These are phyloP conservation scores for Poa annua DNA, from an alignment of 176 grass and related monocot genomes.

Conservation along the genomic window DNA sequence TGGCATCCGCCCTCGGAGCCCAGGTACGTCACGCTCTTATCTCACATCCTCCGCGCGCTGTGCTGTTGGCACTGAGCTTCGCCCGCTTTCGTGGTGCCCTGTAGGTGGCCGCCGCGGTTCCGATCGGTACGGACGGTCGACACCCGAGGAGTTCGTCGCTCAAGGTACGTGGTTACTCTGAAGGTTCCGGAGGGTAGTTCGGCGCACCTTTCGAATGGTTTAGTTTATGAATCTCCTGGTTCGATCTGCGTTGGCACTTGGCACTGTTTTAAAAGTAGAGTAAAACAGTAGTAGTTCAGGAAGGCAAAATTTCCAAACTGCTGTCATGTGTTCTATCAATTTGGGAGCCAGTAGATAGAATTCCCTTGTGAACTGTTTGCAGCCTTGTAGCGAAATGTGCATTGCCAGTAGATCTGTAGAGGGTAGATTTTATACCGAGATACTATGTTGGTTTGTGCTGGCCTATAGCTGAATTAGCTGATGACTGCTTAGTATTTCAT, in stretches of 20 bases:
- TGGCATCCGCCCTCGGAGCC: slow-evolving; percentile 40
- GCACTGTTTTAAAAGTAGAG: slow-evolving; percentile 33
- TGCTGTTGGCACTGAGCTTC: background rate
- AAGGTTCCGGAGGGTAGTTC: background rate
- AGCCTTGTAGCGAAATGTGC: background rate
- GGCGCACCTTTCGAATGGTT: background rate
- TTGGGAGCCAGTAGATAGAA: background rate
- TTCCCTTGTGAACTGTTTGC: background rate
- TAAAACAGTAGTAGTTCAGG: background rate
- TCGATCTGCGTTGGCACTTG: background rate
- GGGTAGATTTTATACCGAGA: background rate
- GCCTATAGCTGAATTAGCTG: background rate
- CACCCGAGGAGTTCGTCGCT: slow-evolving; percentile 15
- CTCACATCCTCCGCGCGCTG: background rate
- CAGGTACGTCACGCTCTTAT: slow-evolving; percentile 38
- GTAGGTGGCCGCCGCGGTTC: slow-evolving; percentile 37
- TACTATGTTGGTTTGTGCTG: background rate
- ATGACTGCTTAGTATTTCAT: background rate
- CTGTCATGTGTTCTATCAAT: background rate
- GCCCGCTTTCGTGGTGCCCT: background rate
- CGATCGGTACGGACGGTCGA: slow-evolving; percentile 20
- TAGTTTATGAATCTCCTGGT: slow-evolving; percentile 15
- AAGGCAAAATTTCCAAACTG: background rate
- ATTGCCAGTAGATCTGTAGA: background rate
- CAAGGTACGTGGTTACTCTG: slow-evolving; percentile 39